phyloP scores from a whole-genome alignment of 106 monocot genomes.

The Dioscorea zingiberensis region DNA sequence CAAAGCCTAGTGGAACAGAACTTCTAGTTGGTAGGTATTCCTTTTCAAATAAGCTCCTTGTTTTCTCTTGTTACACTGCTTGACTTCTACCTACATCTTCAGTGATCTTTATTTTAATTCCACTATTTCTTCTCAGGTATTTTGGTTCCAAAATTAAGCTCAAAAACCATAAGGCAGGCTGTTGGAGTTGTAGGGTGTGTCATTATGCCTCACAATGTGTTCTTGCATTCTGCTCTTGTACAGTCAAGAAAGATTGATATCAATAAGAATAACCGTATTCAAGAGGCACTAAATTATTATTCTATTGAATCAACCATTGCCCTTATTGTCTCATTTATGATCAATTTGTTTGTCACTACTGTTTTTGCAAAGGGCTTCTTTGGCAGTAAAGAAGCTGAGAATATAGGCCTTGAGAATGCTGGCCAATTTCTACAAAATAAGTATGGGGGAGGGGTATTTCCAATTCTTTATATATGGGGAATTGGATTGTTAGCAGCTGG shows the following conservation, averaged over 20 bases:
- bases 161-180: conserved; percentile 73
- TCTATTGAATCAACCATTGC: conserved; percentile 74
- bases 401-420: conserved; percentile 77
- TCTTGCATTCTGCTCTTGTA: conserved; percentile 83
- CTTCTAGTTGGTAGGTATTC: conserved; percentile 52
- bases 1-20: conserved; percentile 57
- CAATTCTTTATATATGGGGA: conserved; percentile 90
- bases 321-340: conserved; percentile 59
- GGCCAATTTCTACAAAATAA: conserved; percentile 76
- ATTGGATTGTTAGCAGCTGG: conserved; percentile 80
- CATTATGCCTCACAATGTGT: conserved; percentile 93
- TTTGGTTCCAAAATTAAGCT: conserved; percentile 68
- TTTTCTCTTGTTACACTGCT: neutral
- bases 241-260: conserved; percentile 71
- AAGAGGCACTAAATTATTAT: conserved; percentile 72
- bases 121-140: conserved; percentile 29
- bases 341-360: conserved; percentile 76
- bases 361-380: conserved; percentile 90
- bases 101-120: neutral
- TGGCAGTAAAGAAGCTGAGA: conserved; percentile 48
- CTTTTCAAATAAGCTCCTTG: neutral
- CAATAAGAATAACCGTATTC: conserved; percentile 33
- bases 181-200: conserved; percentile 76
- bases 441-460: conserved; percentile 65
- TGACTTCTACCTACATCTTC: neutral